Evolutionary conservation across 1,139 yeast genomes (phyloP), one percentile per base, ranked within the genome.

Genomic region (Kodamaea ohmeri): DNA sequence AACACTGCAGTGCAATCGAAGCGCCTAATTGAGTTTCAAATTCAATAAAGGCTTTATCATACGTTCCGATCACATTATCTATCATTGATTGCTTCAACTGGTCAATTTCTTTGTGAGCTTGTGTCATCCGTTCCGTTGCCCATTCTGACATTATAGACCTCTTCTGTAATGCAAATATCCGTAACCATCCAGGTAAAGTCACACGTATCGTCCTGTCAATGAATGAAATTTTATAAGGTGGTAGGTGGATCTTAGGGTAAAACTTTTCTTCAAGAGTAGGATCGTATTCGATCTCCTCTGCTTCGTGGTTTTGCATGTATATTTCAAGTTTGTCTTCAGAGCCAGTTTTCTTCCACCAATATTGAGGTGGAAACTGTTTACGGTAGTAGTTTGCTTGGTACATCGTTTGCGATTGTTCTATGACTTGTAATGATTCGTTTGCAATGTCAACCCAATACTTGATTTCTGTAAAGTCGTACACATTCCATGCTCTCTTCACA

Each of bases 1-100:
- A 56, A 8, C 80, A 60, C 48, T 83, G 85, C 38, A 71, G 73
- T 1, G 82, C 76, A 4, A 78, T 62, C 37, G 73, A 69, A 0
- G 84, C 78, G 2, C 75, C 71, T 5, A 59, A 47, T 21, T 71
- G 70, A 3, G 68, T 61, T 8, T 65, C 59, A 50, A 83, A 82
- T 39, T 71, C 71, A 14, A 83, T 56, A 40, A 83, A 78, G 0
- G 71, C 73, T 38, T 76, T 76, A 33, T 69, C 63, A 35, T 54
- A 57, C 18, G 53, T 58, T 4, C 22, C 26, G 3, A 31, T 31
- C 3, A 16, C 19, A 11, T 20, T 26, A 15, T 21, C 26, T 7
- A 13, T 19, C 18, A 31, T 4, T 14, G 3, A 4, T 13, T 20
- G 25, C 43, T 45, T 36, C 9, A 58, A 42, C 22, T 45, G 40